A percentile compares a stretch with the other conserved stretches of the same genome.
Evolutionary conservation across 140 eudicot species (phyloP).

Genomic region (Senecio squalidus): DNA sequence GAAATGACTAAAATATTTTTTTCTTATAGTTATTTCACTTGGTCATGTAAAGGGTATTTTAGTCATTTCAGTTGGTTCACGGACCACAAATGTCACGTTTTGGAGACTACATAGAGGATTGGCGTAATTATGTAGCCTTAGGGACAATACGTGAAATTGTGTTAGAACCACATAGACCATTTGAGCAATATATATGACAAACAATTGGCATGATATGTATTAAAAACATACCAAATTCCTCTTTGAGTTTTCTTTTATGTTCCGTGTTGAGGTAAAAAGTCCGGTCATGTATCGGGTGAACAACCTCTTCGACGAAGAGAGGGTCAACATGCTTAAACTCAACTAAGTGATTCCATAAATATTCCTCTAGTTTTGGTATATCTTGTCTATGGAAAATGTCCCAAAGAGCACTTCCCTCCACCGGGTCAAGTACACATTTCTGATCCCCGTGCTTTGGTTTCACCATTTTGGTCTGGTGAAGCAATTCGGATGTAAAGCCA

Average conservation of each 20-base stretch:
- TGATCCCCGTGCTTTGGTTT: conserved; percentile 21
- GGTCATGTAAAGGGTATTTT: too few relatives aligned
- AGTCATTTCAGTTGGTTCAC: too few relatives aligned
- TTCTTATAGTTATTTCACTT: too few relatives aligned
- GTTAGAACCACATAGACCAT: too few relatives aligned
- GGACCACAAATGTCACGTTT: too few relatives aligned
- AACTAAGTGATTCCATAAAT: conserved; percentile 27
- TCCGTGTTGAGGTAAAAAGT: conserved; percentile 36
- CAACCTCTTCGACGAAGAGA: conserved; percentile 28
- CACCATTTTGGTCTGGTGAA: background rate
- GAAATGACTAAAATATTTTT: too few relatives aligned
- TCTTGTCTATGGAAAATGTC: conserved; percentile 47
- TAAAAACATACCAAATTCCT: conserved; percentile 36
- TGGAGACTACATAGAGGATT: too few relatives aligned
- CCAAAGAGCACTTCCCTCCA: conserved; percentile 47
- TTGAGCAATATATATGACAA: background rate
- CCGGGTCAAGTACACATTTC: background rate
- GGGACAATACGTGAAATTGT: too few relatives aligned
- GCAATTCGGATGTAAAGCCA: conserved; percentile 1
- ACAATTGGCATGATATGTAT: background rate
- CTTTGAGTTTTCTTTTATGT: conserved; percentile 49
- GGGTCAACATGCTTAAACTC: conserved; percentile 35
- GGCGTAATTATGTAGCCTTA: too few relatives aligned
- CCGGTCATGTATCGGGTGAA: conserved; percentile 58
- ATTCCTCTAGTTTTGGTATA: conserved; percentile 37